These are phyloP conservation scores for Clarireedia sp. DNA, from an alignment of 2,329 filamentous ascomycete genomes.

Conservation along the genomic window DNA sequence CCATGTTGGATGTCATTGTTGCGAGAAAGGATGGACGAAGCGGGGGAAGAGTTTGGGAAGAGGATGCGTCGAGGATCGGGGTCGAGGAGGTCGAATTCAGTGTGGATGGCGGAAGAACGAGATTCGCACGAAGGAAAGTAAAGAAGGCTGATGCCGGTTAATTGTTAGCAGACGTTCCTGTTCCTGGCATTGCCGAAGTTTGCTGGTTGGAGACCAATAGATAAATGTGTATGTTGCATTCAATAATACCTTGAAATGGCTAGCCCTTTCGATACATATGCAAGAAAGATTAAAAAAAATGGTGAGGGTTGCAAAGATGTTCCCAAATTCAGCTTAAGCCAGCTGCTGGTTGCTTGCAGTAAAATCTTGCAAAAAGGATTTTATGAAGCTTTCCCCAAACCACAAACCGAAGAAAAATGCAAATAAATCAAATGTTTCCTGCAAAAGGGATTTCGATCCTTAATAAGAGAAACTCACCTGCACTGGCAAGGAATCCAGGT, in stretches of 20 bases:
- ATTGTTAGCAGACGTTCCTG: conserved; percentile 3
- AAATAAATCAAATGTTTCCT: neutral
- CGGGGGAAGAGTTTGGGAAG: conserved; percentile 33
- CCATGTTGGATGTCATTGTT: conserved; percentile 30
- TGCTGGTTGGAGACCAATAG: neutral
- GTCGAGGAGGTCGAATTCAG: conserved; percentile 53
- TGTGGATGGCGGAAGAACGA: conserved; percentile 52
- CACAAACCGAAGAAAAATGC: neutral
- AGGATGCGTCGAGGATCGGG: conserved; percentile 50
- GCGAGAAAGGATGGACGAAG: conserved; percentile 33
- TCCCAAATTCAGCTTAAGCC: neutral
- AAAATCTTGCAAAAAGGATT: neutral
- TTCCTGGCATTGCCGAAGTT: neutral
- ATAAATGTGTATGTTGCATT: neutral
- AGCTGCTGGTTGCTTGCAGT: neutral
- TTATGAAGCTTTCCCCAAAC: neutral
- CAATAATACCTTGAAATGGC: neutral
- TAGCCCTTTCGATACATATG: neutral
- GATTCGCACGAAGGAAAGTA: conserved; percentile 71
- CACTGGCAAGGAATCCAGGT: conserved; percentile 50
- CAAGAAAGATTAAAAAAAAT: neutral
- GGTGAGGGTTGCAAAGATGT: neutral
- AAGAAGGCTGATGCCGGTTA: conserved; percentile 60
- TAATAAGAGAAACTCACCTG: conserved; percentile 40
- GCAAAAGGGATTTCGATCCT: neutral